Base-by-base conservation (phyloP, 805 yeast genomes). In the Wickerhamomyces bovis region DNA sequence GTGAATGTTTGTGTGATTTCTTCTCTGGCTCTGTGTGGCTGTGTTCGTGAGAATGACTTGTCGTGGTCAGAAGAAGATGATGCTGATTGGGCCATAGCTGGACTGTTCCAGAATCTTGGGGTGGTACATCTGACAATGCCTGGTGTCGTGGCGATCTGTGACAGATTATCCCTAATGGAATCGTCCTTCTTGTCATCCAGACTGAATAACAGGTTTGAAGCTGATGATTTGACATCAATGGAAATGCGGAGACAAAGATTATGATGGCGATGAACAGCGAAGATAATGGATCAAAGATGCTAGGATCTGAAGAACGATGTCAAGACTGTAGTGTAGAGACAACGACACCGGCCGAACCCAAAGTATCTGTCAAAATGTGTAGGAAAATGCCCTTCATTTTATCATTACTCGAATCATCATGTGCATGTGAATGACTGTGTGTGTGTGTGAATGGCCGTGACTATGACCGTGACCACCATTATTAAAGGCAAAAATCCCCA, bases 341-440 rank as follows among this genome's bases (percentile, higher is more conserved):
- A n/a, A 94, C 90, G 16, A 95, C 99, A 7, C 98, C 98, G 0
- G 90, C 95, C 0, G 98, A 92, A 0, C 99, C 99, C 38, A 94
- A 69, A 0, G 98, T 90, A 58, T 94, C 99, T 0, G 99, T 99
- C 40, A 94, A 62, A 26, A 94, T 86, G 57, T 94, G 99, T 40
- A 94, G 69, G 58, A 94, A 94, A 6, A 94, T 88, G 12, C 99
- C 99, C 48, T 84, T 81, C 95, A 92, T 86, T 62, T 92, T 92
- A 38, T 78, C 83, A 54, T 79, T 76, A n/a, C 66, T 67, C 16
- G 55, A 49, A 23, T 60, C 64, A 21, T 45, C 48, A 43, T 56
- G n/a, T n/a, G n/a, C n/a, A n/a, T n/a, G 69, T 2, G 53, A 46
- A 47, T 70, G 69, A 0, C 55, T 46, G 46, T 69, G 70, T 61